Evolutionary conservation across 768 basidiomycete genomes (phyloP).

Genomic region (Roridomyces roridus): DNA sequence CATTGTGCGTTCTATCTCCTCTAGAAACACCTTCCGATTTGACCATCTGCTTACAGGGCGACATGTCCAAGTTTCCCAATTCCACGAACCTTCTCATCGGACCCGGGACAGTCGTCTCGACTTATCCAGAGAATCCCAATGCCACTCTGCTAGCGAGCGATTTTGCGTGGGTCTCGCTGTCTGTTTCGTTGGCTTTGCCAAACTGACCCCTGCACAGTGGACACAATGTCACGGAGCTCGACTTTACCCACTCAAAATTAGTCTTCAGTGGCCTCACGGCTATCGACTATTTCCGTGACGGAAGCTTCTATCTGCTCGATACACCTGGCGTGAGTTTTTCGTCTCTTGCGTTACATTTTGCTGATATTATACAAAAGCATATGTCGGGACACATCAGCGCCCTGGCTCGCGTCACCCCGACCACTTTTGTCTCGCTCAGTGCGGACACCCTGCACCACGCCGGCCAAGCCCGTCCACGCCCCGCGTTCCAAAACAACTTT

Average conservation of each 20-base stretch:
- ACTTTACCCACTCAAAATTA: constrained; percentile 6
- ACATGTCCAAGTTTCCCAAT: constrained; percentile 24
- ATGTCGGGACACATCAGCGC: constrained; percentile 6
- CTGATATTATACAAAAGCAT: too few relatives aligned
- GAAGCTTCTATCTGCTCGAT: constrained; percentile 22
- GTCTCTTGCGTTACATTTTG: too few relatives aligned
- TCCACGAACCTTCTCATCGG: constrained; percentile 9
- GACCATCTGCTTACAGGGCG: too few relatives aligned
- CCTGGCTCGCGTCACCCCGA: constrained; percentile 15
- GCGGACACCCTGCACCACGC: constrained; percentile 20
- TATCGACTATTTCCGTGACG: constrained; percentile 17
- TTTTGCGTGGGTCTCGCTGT: constrained; percentile 6
- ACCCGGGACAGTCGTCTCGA: background rate
- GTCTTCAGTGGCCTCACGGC: constrained; percentile 16
- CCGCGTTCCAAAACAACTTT: constrained; percentile 7
- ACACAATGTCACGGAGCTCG: constrained; percentile 2
- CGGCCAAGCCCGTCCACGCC: constrained; percentile 13
- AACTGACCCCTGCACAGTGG: too few relatives aligned
- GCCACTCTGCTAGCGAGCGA: constrained; percentile 16
- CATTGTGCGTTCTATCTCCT: too few relatives aligned
- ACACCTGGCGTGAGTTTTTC: too few relatives aligned
- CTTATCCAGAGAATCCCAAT: constrained; percentile 1
- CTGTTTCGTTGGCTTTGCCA: background rate
- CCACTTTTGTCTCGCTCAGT: constrained; percentile 10
- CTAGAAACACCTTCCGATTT: too few relatives aligned